Percentiles rank a stretch among this genome's conserved stretches.
phyloP scores from a whole-genome alignment of 768 basidiomycete species.

The Botryobasidium botryosum region DNA sequence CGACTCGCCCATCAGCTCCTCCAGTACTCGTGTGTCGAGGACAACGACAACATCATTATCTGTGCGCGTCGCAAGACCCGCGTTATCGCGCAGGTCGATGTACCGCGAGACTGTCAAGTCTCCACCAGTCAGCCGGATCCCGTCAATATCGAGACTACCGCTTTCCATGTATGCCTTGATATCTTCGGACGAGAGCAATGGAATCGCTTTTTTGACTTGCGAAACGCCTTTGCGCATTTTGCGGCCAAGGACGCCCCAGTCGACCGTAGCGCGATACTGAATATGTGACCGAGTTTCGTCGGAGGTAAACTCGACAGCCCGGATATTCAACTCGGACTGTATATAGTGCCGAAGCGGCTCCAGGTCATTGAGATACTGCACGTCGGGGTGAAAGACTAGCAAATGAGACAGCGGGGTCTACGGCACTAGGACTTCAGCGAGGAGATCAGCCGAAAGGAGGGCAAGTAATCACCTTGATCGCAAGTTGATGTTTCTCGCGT shows the following conservation, averaged over 20 bases:
- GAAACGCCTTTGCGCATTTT: slow-evolving; percentile 86
- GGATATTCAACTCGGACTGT: slow-evolving; percentile 87
- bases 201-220: slow-evolving; percentile 81
- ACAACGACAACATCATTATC: slow-evolving; percentile 91
- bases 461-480: slow-evolving; percentile 53
- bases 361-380: slow-evolving; percentile 71
- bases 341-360: slow-evolving; percentile 75
- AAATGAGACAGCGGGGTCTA: slow-evolving; percentile 88
- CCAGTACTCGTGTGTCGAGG: slow-evolving; percentile 75
- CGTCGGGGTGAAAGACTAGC: slow-evolving; percentile 80
- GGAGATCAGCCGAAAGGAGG: neutral
- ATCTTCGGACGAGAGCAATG: slow-evolving; percentile 60
- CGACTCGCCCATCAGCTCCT: slow-evolving; percentile 76
- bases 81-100: slow-evolving; percentile 53
- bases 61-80: slow-evolving; percentile 53
- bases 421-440: neutral
- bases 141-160: slow-evolving; percentile 70
- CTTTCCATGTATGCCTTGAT: slow-evolving; percentile 60
- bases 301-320: slow-evolving; percentile 73
- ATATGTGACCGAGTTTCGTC: slow-evolving; percentile 78
- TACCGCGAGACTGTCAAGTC: slow-evolving; percentile 85
- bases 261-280: slow-evolving; percentile 79
- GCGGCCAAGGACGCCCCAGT: slow-evolving; percentile 86
- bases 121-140: slow-evolving; percentile 74
- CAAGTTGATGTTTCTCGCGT: slow-evolving; percentile 71